Conservation (phyloP, 2,329 filamentous ascomycete genomes). For the Hymenoscyphus scutula region DNA sequence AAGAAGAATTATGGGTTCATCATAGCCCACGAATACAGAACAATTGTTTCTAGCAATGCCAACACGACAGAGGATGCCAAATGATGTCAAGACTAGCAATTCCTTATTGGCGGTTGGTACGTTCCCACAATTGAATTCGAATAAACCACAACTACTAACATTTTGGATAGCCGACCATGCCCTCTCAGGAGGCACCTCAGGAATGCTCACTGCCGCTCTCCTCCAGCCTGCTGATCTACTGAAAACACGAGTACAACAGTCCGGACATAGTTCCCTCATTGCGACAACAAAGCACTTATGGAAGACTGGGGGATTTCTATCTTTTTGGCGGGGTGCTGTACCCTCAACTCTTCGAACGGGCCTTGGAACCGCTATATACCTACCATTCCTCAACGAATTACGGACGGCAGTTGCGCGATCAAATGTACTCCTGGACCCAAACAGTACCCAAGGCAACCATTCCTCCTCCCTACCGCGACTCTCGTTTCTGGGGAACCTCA, state of each 20-base stretch:
- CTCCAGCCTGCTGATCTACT: slow-evolving; percentile 94
- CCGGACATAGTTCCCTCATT: slow-evolving; percentile 66
- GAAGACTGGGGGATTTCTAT: slow-evolving; percentile 56
- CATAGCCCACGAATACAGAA: neutral
- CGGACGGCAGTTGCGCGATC: slow-evolving; percentile 63
- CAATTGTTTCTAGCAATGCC: slow-evolving; percentile 21
- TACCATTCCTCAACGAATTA: slow-evolving; percentile 80
- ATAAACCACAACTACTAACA: slow-evolving; percentile 9
- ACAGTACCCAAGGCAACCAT: slow-evolving; percentile 27
- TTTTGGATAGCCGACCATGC: slow-evolving; percentile 71
- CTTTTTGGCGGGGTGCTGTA: slow-evolving; percentile 88
- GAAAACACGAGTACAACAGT: slow-evolving; percentile 94
- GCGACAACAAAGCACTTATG: slow-evolving; percentile 69
- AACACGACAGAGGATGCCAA: slow-evolving; percentile 44
- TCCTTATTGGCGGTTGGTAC: slow-evolving; percentile 46
- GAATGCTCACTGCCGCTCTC: slow-evolving; percentile 82
- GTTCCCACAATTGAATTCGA: slow-evolving; percentile 1
- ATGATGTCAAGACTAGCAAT: slow-evolving; percentile 47
- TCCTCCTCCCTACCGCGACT: slow-evolving; percentile 80
- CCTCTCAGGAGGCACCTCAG: slow-evolving; percentile 80
- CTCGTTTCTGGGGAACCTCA: slow-evolving; percentile 78
- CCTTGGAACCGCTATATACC: slow-evolving; percentile 90
- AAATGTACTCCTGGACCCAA: slow-evolving; percentile 32
- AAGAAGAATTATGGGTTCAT: slow-evolving; percentile 4
- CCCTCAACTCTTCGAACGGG: slow-evolving; percentile 93